phyloP scores from a whole-genome alignment of 257 asterid genomes.

The Haberlea rhodopensis region DNA sequence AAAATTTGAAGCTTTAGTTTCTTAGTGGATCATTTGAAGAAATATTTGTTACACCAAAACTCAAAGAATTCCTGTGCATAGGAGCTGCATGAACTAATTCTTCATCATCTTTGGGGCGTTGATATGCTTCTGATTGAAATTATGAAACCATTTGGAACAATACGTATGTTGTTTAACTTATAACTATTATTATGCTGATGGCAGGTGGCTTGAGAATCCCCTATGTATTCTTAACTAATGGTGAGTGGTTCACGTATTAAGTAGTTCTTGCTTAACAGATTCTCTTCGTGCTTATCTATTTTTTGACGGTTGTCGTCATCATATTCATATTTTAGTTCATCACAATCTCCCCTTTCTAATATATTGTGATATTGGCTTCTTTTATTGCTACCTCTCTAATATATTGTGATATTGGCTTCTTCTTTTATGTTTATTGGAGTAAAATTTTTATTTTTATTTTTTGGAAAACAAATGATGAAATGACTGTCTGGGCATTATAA shows the following conservation, averaged over 20 bases:
- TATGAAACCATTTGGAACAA: conserved; percentile 3
- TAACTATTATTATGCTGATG: conserved; percentile 23
- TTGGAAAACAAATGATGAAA: background rate
- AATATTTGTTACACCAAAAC: background rate
- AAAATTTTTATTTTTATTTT: background rate
- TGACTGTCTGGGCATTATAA: too few species aligned
- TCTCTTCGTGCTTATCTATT: background rate
- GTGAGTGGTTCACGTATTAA: conserved; percentile 42
- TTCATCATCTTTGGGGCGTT: background rate
- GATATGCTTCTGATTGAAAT: conserved; percentile 2
- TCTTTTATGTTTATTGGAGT: background rate
- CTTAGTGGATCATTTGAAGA: background rate
- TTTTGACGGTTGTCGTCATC: too few species aligned
- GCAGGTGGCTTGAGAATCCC: conserved; percentile 75
- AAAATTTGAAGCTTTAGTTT: too few species aligned
- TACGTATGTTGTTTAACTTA: conserved; percentile 7
- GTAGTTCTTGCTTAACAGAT: background rate
- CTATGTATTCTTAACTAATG: conserved; percentile 84
- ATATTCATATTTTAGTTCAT: too few species aligned
- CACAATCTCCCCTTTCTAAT: background rate
- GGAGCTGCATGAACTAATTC: too few species aligned
- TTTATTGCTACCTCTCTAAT: background rate
- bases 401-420: background rate
- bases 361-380: background rate
- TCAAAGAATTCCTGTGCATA: too few species aligned